Percentiles rank a stretch among this genome's conserved stretches.
Conservation (phyloP, 306 rosid genomes). For the Quercus aquifolioides region DNA sequence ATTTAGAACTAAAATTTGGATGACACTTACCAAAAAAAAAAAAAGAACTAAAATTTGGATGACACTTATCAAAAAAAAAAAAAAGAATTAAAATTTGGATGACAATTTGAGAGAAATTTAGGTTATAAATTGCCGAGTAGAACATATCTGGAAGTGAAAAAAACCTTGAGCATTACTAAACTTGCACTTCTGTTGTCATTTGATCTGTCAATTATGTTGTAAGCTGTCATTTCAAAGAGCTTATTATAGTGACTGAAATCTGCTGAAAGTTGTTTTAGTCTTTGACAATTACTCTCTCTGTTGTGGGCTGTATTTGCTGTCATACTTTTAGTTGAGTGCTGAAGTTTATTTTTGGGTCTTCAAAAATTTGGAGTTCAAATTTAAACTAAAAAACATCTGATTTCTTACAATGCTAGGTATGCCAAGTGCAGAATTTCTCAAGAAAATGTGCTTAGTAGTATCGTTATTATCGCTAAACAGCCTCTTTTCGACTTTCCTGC, state of each 20-base stretch:
- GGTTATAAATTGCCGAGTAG: no score
- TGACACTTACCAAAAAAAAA: not conserved
- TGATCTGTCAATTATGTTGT: conserved; percentile 3
- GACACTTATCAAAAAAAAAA: not conserved
- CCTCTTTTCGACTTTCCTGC: not conserved
- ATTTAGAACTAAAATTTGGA: not conserved
- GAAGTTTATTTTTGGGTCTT: no score
- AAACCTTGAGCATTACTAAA: not conserved
- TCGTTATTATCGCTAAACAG: not conserved
- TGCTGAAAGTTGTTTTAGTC: no score
- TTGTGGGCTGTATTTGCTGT: no score
- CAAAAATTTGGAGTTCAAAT: no score
- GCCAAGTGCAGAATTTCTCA: not conserved
- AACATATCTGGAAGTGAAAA: not conserved
- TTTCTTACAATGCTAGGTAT: not conserved
- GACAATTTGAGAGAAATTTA: not conserved
- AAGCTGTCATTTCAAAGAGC: not conserved
- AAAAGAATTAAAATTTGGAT: not conserved
- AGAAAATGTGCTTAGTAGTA: not conserved
- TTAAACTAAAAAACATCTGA: no score
- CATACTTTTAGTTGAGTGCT: no score
- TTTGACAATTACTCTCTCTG: no score
- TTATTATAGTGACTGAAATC: not conserved
- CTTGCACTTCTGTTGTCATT: not conserved
- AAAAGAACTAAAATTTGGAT: not conserved